Base-by-base conservation (phyloP, 805 yeast species). In the Isabelozyma heimii region DNA sequence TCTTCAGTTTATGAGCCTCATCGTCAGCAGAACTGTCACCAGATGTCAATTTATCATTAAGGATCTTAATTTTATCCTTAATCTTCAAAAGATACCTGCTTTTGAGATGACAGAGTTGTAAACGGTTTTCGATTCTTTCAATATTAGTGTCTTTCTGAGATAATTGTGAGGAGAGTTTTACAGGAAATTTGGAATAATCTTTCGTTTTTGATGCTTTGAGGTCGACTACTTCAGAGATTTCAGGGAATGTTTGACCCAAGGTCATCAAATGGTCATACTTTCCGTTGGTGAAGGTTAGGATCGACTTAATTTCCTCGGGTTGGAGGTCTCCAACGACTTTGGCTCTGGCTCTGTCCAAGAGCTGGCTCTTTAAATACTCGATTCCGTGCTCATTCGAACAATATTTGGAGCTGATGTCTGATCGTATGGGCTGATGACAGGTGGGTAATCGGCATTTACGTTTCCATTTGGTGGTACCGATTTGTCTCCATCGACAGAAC, bases 301-400 rank as follows among this genome's bases (percentile, higher is more conserved):
- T 57, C 37, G 52, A 61, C 45, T 63, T 70, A 40, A 62, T 59
- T 27, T 53, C 64, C 9, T 39, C 53, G 13, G 44, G 42, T n/a
- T 48, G 47, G 46, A 62, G 47, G 42, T 48, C 52, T 17, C 59
- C 52, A 6, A 53, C 51, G 5, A 48, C 52, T 12, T 20, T 42
- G 24, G 24, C 6, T 2, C 24, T 20, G 2, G 47, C 43, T 24
- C 47, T 49, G 8, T 51, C 44, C 24, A 66, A 35, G 24, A 77
- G 48, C 40, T 58, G 50, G 20, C 54, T 51, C 42, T 56, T 59
- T 65, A 80, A 67, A 52, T 65, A 85, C 50, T 43, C 60, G 45
- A 35, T 47, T 4, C 96, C 97, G 65, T 91, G 96, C 24, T 80
- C 87, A 16, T 75, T 77, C 13, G 82, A 68, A 62, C 97, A 91